phyloP scores from a whole-genome alignment of 345 rosid genomes.

The Conringia planisiliqua region DNA sequence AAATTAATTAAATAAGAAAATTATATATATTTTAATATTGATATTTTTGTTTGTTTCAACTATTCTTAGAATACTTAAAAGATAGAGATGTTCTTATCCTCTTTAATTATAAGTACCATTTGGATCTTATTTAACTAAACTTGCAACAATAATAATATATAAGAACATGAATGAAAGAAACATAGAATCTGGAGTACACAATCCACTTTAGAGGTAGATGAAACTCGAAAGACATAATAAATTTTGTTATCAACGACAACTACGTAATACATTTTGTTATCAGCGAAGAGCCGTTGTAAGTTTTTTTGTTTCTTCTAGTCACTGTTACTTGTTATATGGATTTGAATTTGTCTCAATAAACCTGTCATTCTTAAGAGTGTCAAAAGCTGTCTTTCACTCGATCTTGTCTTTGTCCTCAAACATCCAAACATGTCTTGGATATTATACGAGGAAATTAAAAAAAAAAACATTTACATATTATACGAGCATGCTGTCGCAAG shows the following conservation, averaged over 20 bases:
- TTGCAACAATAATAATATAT: not conserved
- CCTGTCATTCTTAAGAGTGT: not conserved
- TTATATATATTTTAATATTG: not conserved
- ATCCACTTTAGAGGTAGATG: not conserved
- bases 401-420: slow-evolving; percentile 2
- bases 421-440: slow-evolving; percentile 5
- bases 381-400: not conserved
- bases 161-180: not conserved
- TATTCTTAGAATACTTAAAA: too few relatives aligned
- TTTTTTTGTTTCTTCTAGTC: not conserved
- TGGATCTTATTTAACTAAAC: not conserved
- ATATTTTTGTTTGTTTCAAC: not conserved
- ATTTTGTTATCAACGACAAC: not conserved
- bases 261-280: not conserved
- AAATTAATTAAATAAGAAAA: not conserved
- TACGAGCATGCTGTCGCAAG: not conserved
- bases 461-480: not conserved
- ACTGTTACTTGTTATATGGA: not conserved
- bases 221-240: not conserved
- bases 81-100: not conserved
- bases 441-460: not conserved
- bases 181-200: not conserved
- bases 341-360: slow-evolving; percentile 18
- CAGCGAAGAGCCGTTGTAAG: not conserved
- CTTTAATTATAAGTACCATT: not conserved